These are phyloP conservation scores for Candida endomychidarum DNA, from an alignment of 805 yeast genomes.

Conservation along the genomic window DNA sequence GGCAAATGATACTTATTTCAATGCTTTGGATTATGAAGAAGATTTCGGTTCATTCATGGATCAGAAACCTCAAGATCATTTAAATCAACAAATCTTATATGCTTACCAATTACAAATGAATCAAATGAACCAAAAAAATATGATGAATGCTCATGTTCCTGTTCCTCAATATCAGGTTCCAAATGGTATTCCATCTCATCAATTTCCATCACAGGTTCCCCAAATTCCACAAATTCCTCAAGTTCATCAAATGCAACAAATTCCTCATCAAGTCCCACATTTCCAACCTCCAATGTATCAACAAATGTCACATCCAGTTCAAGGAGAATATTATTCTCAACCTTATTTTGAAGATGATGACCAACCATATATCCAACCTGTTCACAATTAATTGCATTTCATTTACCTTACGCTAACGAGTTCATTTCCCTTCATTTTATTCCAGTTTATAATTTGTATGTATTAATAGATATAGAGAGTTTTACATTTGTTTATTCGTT, in stretches of 20 bases:
- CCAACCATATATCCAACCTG: conserved; percentile 8
- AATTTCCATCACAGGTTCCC: conserved; percentile 9
- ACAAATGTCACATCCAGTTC: conserved; percentile 1
- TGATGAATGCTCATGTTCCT: conserved; percentile 7
- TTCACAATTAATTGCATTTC: conserved; percentile 8
- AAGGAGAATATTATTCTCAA: conserved; percentile 6
- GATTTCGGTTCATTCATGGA: conserved; percentile 45
- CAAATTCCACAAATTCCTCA: conserved; percentile 6
- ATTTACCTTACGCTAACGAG: neutral
- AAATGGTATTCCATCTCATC: too few relatives aligned
- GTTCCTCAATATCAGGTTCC: conserved; percentile 8
- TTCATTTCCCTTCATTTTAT: conserved; percentile 4
- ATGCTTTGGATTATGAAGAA: conserved; percentile 36
- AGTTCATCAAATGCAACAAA: neutral
- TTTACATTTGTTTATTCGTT: neutral
- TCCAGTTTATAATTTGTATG: neutral
- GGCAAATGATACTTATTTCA: conserved; percentile 6
- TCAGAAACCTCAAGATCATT: conserved; percentile 20
- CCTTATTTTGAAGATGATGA: conserved; percentile 4
- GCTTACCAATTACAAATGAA: conserved; percentile 5
- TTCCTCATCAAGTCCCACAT: conserved; percentile 2
- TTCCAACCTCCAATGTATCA: conserved; percentile 6
- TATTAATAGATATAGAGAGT: conserved; percentile 2
- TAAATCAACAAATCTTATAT: conserved; percentile 1
- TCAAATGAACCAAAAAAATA: conserved; percentile 6